A percentile compares a stretch with the other conserved stretches of the same genome.
phyloP scores from a whole-genome alignment of 352 stramenopile genomes.

The Pythium rishiriense region DNA sequence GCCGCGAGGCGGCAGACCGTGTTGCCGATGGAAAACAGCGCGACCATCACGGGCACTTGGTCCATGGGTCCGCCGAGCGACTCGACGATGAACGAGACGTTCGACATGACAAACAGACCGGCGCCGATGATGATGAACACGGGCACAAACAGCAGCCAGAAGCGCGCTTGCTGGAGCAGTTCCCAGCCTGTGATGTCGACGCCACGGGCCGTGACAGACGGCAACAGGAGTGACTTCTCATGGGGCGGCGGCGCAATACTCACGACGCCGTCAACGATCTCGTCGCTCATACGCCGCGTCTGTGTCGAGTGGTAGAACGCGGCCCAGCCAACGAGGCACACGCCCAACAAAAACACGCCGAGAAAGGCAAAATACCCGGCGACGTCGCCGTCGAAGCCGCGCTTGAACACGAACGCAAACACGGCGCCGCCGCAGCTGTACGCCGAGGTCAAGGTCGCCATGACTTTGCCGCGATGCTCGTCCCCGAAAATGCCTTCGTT shows the following conservation, averaged over 20 bases:
- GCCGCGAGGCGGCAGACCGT: conserved; percentile 59
- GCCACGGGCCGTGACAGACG: neutral
- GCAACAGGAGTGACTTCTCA: conserved; percentile 19
- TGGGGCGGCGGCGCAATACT: conserved; percentile 28
- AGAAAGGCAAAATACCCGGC: conserved; percentile 74
- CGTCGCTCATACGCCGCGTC: conserved; percentile 40
- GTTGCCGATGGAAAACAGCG: conserved; percentile 77
- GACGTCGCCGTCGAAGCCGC: conserved; percentile 62
- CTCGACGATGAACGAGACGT: conserved; percentile 85
- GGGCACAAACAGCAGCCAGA: conserved; percentile 76
- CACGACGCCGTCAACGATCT: conserved; percentile 40
- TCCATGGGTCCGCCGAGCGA: conserved; percentile 55
- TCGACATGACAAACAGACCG: conserved; percentile 79
- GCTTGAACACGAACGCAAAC: conserved; percentile 73
- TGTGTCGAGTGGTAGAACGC: conserved; percentile 42
- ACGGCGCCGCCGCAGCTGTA: conserved; percentile 81
- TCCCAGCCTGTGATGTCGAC: conserved; percentile 59
- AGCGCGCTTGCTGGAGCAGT: conserved; percentile 57
- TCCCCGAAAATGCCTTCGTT: conserved; percentile 81
- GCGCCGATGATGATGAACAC: conserved; percentile 79
- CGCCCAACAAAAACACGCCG: conserved; percentile 47
- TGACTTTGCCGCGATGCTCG: conserved; percentile 71
- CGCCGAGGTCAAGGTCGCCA: conserved; percentile 62
- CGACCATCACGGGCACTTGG: conserved; percentile 76
- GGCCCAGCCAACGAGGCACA: conserved; percentile 52